Base-by-base conservation (phyloP, 2,329 filamentous ascomycete species). In the Paraconiothyrium sp. region DNA sequence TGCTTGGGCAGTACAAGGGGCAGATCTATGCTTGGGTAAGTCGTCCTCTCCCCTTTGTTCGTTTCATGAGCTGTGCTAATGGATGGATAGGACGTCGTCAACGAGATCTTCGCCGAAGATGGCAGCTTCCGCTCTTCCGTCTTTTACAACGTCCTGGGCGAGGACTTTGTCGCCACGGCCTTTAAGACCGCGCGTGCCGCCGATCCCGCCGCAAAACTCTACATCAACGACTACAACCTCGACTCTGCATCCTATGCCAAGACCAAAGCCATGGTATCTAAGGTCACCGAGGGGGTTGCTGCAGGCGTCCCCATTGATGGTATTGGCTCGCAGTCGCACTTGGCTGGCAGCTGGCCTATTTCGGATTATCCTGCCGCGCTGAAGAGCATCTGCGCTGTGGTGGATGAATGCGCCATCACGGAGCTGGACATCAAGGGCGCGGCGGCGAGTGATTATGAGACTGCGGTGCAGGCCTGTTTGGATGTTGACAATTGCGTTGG, bases 151-250 rank as follows among this genome's bases (percentile, higher is more conserved):
- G 86, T 92, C 2, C 84, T 92, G 4, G 90, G 90, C 48, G 89
- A 92, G 79, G 85, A 86, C 75, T 92, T 90, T 72, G 86, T 93
- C 57, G 81, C 82, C 24, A 89, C 91, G 69, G 90, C 90, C 39
- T 93, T 92, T 80, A 83, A 86, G 56, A 86, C 90, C 11, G 90
- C 91, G 22, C 85, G 86, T 55, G 82, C 83, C 9, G 89, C 88
- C 14, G 90, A 92, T 74, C 89, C 90, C 2, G 70, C 78, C 59
- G 89, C 88, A 2, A 90, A 89, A 78, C 83, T 93, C 43, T 93
- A 91, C 81, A 91, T 92, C 80, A 93, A 93, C 78, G 90, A 93
- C 72, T 84, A 83, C 74, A 84, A 83, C 80, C 84, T 91, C 56
- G 89, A 91, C 78, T 81, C 77, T 47, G 83, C 88, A 20, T 83